These are phyloP conservation scores for Corniculantispora saksenae DNA, from an alignment of 2,329 filamentous ascomycete genomes.

Conservation along the genomic window DNA sequence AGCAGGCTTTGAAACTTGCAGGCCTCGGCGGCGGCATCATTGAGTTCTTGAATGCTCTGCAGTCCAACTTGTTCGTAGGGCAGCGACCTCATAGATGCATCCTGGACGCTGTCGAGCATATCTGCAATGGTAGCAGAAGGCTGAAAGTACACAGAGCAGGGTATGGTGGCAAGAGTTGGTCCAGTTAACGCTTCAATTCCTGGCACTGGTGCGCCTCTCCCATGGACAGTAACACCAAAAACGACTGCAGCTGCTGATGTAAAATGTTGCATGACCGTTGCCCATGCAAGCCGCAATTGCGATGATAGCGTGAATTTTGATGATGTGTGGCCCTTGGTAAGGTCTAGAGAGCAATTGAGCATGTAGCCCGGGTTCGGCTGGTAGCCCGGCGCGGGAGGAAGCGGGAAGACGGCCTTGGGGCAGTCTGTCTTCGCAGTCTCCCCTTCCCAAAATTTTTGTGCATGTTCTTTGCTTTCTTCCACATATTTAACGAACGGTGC, in stretches of 20 bases:
- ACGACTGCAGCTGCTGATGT: conserved; percentile 49
- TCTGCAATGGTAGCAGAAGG: conserved; percentile 40
- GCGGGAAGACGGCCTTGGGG: conserved; percentile 36
- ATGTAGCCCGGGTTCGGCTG: conserved; percentile 49
- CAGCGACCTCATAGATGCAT: conserved; percentile 25
- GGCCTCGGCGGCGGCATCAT: background rate
- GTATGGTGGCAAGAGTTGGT: conserved; percentile 56
- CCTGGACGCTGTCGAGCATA: conserved; percentile 41
- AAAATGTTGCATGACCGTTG: conserved; percentile 50
- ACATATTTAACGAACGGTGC: conserved; percentile 35
- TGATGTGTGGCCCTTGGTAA: conserved; percentile 29
- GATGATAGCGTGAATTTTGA: conserved; percentile 44
- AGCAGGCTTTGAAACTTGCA: conserved; percentile 32
- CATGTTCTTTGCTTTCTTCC: conserved; percentile 38
- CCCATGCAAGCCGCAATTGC: conserved; percentile 56
- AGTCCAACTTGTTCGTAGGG: conserved; percentile 33
- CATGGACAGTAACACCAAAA: conserved; percentile 56
- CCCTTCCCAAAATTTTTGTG: conserved; percentile 17
- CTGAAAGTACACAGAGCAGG: conserved; percentile 46
- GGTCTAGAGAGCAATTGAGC: conserved; percentile 35
- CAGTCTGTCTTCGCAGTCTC: conserved; percentile 43
- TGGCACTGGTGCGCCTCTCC: conserved; percentile 44
- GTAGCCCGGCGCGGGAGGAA: conserved; percentile 42
- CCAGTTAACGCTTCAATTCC: conserved; percentile 52
- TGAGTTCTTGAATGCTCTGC: conserved; percentile 29